These are phyloP conservation scores for Podila verticillata DNA, from an alignment of 192 early-diverging fungal species.

Conservation along the genomic window DNA sequence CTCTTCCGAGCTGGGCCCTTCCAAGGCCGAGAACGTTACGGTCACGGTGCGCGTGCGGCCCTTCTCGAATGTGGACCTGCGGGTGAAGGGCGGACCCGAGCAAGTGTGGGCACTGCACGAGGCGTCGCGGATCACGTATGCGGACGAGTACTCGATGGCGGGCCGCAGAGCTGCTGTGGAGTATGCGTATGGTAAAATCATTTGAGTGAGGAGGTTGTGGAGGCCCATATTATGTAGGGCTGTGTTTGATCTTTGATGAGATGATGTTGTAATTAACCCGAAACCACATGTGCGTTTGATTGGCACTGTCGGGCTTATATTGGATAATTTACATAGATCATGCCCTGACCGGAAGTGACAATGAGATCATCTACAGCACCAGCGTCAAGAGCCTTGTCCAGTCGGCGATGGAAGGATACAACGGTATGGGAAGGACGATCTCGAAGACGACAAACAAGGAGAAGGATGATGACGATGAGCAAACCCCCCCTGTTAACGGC, in stretches of 20 bases:
- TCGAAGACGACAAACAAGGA: background rate
- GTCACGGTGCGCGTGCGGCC: constrained; percentile 82
- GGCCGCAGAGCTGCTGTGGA: constrained; percentile 39
- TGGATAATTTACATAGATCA: constrained; percentile 39
- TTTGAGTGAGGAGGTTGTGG: background rate
- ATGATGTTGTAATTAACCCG: background rate
- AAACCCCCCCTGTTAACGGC: too few species aligned
- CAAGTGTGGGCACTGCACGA: constrained; percentile 54
- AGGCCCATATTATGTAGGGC: background rate
- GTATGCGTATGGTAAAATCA: constrained; percentile 51
- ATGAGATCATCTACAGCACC: constrained; percentile 45
- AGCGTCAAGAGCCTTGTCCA: constrained; percentile 44
- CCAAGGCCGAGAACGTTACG: constrained; percentile 61
- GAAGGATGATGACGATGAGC: too few species aligned
- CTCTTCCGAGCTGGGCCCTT: background rate
- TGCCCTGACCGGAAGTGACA: constrained; percentile 54
- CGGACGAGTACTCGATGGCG: constrained; percentile 26
- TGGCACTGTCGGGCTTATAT: background rate
- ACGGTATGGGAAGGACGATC: constrained; percentile 65
- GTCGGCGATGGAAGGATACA: constrained; percentile 89
- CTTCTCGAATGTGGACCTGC: constrained; percentile 65
- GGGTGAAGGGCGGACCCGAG: constrained; percentile 35
- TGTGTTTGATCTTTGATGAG: background rate
- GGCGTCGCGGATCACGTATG: constrained; percentile 14
- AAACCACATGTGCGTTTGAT: background rate